Evolutionary conservation across 805 yeast genomes (phyloP), one percentile per base, ranked within the genome.

Genomic region (Barnettozyma populi): DNA sequence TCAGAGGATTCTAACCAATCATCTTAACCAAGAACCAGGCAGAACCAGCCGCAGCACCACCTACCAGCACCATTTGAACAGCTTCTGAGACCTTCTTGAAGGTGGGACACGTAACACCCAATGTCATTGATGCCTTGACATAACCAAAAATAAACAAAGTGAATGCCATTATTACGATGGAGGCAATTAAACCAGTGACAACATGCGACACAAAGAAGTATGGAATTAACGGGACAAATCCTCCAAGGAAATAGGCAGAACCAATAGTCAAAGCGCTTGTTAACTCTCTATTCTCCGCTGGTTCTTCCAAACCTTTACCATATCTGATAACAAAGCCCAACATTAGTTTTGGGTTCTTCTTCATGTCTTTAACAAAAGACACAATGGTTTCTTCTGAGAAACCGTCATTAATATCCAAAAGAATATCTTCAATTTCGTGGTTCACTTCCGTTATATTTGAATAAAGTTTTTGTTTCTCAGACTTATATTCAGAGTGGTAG

Each of bases 1-100:
- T 29, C 7, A 16, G 32, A 29, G 16, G 32, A 29, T 7, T 7
- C 50, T 41, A 70, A 52, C 83, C 96, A 51, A 92, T 81, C 53
- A 84, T 65, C 63, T 82, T 84, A 31, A 92, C 99, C 63, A 90
- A 78, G 40, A 79, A 80, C 96, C 96, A 92, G 10, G 99, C 99
- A 21, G 95, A 86, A 5, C 96, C 95, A 5, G 99, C 98, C 20
- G 99, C 98, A 29, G 86, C 71, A n/a, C 97, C 95, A 36, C 99
- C 99, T 44, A 88, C 90, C n/a, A 84, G 67, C 46, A 89, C 82
- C 98, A 94, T 92, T 68, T 89, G 95, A 18, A 84, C 48, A 39
- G 97, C 98, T 66, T 90, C 97, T 44, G 73, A 69, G 4, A 84
- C 68, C 60, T 84, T 84, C 53, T 78, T 79, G 52, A 63, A 58